Conservation (phyloP, 2,329 filamentous ascomycete genomes). For the Epichloe aotearoae region DNA sequence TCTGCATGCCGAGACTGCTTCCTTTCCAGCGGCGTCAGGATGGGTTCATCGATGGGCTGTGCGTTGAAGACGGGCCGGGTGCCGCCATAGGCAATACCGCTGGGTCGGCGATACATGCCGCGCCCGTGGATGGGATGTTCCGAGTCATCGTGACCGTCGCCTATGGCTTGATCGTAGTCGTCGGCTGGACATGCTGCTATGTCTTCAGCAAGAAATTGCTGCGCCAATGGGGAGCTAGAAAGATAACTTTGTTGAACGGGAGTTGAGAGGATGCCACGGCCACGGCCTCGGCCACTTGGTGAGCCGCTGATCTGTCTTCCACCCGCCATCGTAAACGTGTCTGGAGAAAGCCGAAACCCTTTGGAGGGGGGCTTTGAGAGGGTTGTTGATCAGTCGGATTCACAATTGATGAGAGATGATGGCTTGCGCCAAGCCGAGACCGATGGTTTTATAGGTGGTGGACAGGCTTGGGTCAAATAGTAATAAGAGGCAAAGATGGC, state of each 20-base stretch:
- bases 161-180: constrained; percentile 26
- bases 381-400: background rate
- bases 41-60: constrained; percentile 29
- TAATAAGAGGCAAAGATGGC: no score
- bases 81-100: constrained; percentile 60
- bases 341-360: background rate
- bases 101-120: constrained; percentile 59
- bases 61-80: constrained; percentile 57
- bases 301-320: constrained; percentile 3
- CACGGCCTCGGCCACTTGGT: constrained; percentile 4
- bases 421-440: background rate
- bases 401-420: background rate
- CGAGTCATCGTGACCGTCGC: constrained; percentile 18
- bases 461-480: no score
- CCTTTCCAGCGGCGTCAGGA: constrained; percentile 40
- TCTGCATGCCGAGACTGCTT: constrained; percentile 45
- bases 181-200: constrained; percentile 50
- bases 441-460: no score
- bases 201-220: constrained; percentile 52
- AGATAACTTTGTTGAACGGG: constrained; percentile 24
- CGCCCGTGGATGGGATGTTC: constrained; percentile 27
- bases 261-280: constrained; percentile 1
- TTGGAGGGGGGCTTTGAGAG: background rate
- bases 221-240: constrained; percentile 51
- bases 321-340: background rate